Conservation (phyloP, 169 alveolate genomes). For the Toxoplasma gondii region DNA sequence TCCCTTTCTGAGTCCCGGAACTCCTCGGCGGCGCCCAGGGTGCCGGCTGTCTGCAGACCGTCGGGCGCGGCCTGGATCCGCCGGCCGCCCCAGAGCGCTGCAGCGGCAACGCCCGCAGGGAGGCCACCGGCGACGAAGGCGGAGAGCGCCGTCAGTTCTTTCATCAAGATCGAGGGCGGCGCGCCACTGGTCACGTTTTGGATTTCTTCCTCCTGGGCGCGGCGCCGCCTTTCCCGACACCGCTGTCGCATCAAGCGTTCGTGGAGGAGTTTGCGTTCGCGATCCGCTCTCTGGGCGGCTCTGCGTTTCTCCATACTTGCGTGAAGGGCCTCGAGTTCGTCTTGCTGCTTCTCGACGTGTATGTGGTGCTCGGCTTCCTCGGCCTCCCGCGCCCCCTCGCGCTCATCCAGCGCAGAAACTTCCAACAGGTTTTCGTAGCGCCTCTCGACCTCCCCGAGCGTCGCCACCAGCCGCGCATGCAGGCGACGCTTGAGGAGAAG, state of each 20-base stretch:
- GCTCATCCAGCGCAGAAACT: neutral
- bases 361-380: neutral
- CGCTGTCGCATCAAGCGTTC: slow-evolving; percentile 26
- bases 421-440: neutral
- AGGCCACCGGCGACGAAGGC: slow-evolving; percentile 15
- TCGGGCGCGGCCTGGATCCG: neutral
- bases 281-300: neutral
- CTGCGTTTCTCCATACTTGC: neutral
- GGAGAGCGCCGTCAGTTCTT: slow-evolving; percentile 4
- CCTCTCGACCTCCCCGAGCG: neutral
- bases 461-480: slow-evolving; percentile 5
- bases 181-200: neutral
- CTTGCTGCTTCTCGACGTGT: slow-evolving; percentile 4
- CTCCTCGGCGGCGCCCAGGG: neutral
- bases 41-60: neutral
- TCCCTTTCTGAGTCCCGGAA: neutral
- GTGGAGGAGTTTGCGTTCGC: slow-evolving; percentile 16
- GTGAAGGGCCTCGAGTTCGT: neutral
- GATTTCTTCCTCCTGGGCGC: slow-evolving; percentile 25
- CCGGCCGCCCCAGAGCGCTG: neutral
- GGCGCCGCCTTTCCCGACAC: slow-evolving; percentile 22
- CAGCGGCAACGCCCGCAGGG: neutral
- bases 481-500: slow-evolving; percentile 28
- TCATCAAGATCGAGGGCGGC: slow-evolving; percentile 12
- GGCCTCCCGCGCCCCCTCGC: neutral